Percentiles rank a stretch among this genome's conserved stretches.
These are phyloP conservation scores for Sanghuangporus weigelae DNA, from an alignment of 1,284 basidiomycete species.

Conservation along the genomic window DNA sequence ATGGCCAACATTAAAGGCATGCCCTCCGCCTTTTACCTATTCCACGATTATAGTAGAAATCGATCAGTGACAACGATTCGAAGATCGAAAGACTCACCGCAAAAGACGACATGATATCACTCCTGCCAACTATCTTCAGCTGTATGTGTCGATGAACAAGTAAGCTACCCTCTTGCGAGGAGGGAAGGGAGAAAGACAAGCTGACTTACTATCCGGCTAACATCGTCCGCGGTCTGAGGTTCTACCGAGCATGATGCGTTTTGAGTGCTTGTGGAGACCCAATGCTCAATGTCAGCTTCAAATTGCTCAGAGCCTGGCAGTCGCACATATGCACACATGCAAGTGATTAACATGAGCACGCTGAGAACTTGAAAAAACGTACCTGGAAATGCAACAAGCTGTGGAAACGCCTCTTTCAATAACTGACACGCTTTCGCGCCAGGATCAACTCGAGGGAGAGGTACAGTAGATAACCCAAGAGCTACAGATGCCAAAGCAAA, in stretches of 20 bases:
- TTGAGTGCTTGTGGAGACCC: slow-evolving; percentile 7
- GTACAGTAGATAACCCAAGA: neutral
- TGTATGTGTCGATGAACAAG: neutral
- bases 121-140: slow-evolving; percentile 11
- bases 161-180: neutral
- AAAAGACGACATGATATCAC: slow-evolving; percentile 15
- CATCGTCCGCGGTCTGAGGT: slow-evolving; percentile 10
- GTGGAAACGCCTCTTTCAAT: slow-evolving; percentile 7
- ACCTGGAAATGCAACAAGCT: slow-evolving; percentile 16
- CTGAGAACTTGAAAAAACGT: neutral
- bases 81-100: slow-evolving; percentile 9
- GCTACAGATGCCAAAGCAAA: neutral
- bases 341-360: neutral
- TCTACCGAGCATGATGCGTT: slow-evolving; percentile 18
- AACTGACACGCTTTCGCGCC: slow-evolving; percentile 8
- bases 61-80: neutral
- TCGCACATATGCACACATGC: neutral
- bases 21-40: slow-evolving; percentile 23
- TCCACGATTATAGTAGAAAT: neutral
- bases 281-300: slow-evolving; percentile 13
- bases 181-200: neutral
- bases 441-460: neutral
- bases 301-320: slow-evolving; percentile 12
- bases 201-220: slow-evolving; percentile 14
- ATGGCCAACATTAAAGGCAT: slow-evolving; percentile 22